Percentiles rank a stretch among this genome's conserved stretches.
These are phyloP conservation scores for Senna siamea DNA, from an alignment of 306 rosid genomes.

Conservation along the genomic window DNA sequence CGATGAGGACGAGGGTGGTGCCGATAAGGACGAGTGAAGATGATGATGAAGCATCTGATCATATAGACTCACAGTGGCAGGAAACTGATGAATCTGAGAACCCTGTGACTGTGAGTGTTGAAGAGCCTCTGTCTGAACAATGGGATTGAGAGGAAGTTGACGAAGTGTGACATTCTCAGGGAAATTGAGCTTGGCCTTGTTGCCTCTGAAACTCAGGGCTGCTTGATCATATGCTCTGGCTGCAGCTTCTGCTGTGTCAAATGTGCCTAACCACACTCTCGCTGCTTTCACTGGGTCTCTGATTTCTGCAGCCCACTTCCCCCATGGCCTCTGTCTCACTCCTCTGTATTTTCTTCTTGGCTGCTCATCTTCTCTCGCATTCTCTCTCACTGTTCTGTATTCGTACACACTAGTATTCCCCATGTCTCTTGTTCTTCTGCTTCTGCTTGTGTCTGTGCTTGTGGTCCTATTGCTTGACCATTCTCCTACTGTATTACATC, in stretches of 20 bases:
- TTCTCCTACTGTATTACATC: slow-evolving; percentile 28
- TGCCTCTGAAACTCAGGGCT: slow-evolving; percentile 65
- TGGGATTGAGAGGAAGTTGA: background rate
- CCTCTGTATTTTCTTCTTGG: slow-evolving; percentile 64
- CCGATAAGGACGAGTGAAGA: slow-evolving; percentile 37
- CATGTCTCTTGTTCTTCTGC: background rate
- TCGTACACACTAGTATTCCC: slow-evolving; percentile 38
- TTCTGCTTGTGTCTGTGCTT: too few relatives aligned
- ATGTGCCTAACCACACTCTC: slow-evolving; percentile 75
- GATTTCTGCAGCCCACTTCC: slow-evolving; percentile 77
- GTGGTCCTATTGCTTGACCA: slow-evolving; percentile 30
- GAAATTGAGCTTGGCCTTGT: slow-evolving; percentile 70
- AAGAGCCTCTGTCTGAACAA: too few relatives aligned
- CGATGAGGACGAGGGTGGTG: slow-evolving; percentile 22
- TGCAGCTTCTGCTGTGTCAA: slow-evolving; percentile 58
- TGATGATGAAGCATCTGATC: slow-evolving; percentile 42
- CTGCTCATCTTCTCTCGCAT: background rate
- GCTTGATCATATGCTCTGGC: slow-evolving; percentile 71
- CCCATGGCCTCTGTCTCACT: slow-evolving; percentile 82
- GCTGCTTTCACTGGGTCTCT: slow-evolving; percentile 66
- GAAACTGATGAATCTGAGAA: background rate
- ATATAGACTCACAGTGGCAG: slow-evolving; percentile 12
- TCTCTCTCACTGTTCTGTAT: slow-evolving; percentile 21
- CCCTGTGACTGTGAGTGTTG: slow-evolving; percentile 14
- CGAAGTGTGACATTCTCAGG: slow-evolving; percentile 63